A percentile compares a stretch with the other conserved stretches of the same genome.
Evolutionary conservation across 2,329 filamentous ascomycete genomes (phyloP).

Genomic region (Colletotrichum sidae): DNA sequence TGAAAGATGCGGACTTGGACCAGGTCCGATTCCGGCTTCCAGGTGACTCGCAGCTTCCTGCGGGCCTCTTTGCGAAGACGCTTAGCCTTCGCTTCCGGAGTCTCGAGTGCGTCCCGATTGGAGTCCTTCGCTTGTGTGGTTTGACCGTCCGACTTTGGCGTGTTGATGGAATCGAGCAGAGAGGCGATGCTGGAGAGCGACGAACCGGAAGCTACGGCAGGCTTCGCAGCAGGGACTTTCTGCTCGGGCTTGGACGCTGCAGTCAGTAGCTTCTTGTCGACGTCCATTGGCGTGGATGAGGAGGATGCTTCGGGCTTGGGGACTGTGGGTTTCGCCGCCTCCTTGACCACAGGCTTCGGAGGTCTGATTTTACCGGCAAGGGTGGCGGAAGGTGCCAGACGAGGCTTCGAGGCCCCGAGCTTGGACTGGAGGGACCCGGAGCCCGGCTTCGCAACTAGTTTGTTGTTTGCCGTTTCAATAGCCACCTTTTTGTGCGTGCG

Average conservation of each 20-base stretch:
- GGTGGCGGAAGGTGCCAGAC: conserved; percentile 43
- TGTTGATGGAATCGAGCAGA: conserved; percentile 63
- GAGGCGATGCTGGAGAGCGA: conserved; percentile 64
- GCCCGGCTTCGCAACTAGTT: conserved; percentile 50
- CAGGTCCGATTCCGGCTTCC: conserved; percentile 75
- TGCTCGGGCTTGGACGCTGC: conserved; percentile 43
- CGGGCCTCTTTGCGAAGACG: conserved; percentile 79
- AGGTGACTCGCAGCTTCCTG: conserved; percentile 76
- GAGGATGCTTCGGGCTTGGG: conserved; percentile 36
- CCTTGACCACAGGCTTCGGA: conserved; percentile 46
- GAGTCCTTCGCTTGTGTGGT: conserved; percentile 62
- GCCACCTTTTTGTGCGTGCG: conserved; percentile 56
- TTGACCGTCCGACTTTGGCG: conserved; percentile 58
- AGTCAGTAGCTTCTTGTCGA: conserved; percentile 35
- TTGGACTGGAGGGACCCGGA: conserved; percentile 43
- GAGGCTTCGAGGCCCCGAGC: conserved; percentile 45
- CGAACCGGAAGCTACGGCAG: conserved; percentile 47
- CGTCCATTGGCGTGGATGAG: conserved; percentile 32
- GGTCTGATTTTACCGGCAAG: conserved; percentile 63
- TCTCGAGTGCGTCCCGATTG: conserved; percentile 64
- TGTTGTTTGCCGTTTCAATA: conserved; percentile 54
- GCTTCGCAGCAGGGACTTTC: conserved; percentile 41
- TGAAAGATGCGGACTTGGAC: conserved; percentile 77
- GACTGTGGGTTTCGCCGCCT: conserved; percentile 40
- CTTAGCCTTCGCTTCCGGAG: conserved; percentile 73